Conservation (phyloP, 805 yeast genomes). For the Candida koratica region DNA sequence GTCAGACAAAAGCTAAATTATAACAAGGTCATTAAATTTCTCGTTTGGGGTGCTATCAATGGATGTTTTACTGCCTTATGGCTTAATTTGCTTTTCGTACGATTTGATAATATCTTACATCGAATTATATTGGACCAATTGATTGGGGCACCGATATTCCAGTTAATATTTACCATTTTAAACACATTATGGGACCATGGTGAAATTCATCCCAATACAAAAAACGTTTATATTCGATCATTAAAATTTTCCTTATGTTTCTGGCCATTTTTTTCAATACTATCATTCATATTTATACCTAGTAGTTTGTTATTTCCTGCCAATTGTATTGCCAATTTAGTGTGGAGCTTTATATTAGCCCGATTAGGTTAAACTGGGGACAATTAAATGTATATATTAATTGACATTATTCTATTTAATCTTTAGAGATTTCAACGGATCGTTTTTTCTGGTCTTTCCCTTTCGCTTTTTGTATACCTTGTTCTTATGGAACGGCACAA, state of each 20-base stretch:
- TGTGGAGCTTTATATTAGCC: slow-evolving; percentile 55
- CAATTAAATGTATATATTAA: too few species aligned
- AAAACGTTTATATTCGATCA: slow-evolving; percentile 42
- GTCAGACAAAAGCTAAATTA: slow-evolving; percentile 28
- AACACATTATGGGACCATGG: slow-evolving; percentile 56
- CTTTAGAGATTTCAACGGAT: slow-evolving; percentile 58
- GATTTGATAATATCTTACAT: slow-evolving; percentile 30
- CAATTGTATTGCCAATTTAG: slow-evolving; percentile 52
- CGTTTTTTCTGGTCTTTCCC: slow-evolving; percentile 42
- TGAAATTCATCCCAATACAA: slow-evolving; percentile 29
- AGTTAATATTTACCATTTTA: slow-evolving; percentile 45
- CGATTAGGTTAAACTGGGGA: slow-evolving; percentile 11
- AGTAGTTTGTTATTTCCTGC: slow-evolving; percentile 51
- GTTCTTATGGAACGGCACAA: slow-evolving; percentile 66
- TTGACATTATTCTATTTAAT: slow-evolving; percentile 8
- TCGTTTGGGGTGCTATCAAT: slow-evolving; percentile 58
- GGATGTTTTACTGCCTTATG: slow-evolving; percentile 53
- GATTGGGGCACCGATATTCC: slow-evolving; percentile 54
- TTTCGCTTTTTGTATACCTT: slow-evolving; percentile 45
- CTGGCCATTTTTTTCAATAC: slow-evolving; percentile 57
- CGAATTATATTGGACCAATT: slow-evolving; percentile 52
- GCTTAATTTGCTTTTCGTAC: slow-evolving; percentile 45
- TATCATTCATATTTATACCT: slow-evolving; percentile 48
- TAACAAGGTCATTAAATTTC: slow-evolving; percentile 41
- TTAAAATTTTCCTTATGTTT: slow-evolving; percentile 50